A percentile compares a stretch with the other conserved stretches of the same genome.
Evolutionary conservation across 768 basidiomycete species (phyloP).

Genomic region (Amanita jacksonii): DNA sequence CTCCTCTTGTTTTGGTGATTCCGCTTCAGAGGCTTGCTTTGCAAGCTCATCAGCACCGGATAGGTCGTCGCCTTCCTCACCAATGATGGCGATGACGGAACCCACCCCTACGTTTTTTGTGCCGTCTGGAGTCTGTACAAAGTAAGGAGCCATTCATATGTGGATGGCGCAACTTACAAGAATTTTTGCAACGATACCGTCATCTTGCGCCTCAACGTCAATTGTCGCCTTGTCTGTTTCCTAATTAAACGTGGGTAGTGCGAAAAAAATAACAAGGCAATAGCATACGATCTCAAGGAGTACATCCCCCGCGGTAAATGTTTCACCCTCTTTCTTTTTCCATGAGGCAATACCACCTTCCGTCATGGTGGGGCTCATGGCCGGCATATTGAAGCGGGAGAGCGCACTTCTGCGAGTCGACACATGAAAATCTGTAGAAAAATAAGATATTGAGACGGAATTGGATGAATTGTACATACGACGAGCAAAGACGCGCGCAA

Average conservation of each 20-base stretch:
- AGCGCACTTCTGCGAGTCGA: conserved; percentile 74
- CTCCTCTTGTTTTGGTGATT: conserved; percentile 25
- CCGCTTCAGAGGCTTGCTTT: conserved; percentile 41
- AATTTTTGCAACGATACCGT: conserved; percentile 94
- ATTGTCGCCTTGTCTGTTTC: conserved; percentile 99
- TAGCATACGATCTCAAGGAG: conserved; percentile 79
- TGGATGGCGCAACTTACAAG: conserved; percentile 47
- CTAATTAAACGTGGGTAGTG: conserved; percentile 26
- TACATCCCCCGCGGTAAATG: conserved; percentile 86
- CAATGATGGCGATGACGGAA: conserved; percentile 81
- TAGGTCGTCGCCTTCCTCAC: conserved; percentile 92
- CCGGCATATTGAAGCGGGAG: conserved; percentile 89
- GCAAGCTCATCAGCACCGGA: conserved; percentile 73
- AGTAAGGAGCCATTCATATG: not conserved
- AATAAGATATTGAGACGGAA: not conserved
- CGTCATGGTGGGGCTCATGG: conserved; percentile 99
- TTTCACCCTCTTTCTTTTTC: conserved; percentile 95
- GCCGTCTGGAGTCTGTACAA: conserved; percentile 66
- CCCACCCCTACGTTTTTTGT: conserved; percentile 85
- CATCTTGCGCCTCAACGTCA: conserved; percentile 98
- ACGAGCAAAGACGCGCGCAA: conserved; percentile 59
- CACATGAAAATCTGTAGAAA: conserved; percentile 64
- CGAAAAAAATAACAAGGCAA: not conserved
- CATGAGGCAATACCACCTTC: conserved; percentile 97
- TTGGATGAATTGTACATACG: conserved; percentile 31